Conservation (phyloP, 73 alveolate genomes). For the Tetrahymena thermophila region DNA sequence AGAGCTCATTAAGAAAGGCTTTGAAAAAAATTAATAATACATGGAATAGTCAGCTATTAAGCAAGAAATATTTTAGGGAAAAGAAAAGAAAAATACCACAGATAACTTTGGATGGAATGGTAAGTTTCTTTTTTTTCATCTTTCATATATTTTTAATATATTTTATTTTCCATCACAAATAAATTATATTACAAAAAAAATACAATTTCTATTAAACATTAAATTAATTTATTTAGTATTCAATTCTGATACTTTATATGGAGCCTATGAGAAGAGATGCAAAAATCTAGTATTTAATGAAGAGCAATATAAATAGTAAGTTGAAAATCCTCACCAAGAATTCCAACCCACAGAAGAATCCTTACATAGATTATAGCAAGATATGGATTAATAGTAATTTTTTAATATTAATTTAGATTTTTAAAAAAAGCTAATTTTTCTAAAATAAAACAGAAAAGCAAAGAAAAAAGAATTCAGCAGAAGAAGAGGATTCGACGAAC, state of each 20-base stretch:
- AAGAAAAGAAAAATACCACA: conserved; percentile 33
- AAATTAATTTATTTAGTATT: conserved; percentile 22
- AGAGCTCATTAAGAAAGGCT: conserved; percentile 36
- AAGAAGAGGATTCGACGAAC: conserved; percentile 82
- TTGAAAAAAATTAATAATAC: conserved; percentile 40
- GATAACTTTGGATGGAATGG: conserved; percentile 48
- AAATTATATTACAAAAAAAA: no score
- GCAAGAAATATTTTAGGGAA: background rate
- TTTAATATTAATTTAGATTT: background rate
- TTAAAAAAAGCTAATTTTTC: background rate
- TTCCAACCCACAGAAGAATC: conserved; percentile 6
- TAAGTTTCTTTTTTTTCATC: background rate
- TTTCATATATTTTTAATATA: no score
- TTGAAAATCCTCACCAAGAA: background rate
- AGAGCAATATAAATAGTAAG: conserved; percentile 1
- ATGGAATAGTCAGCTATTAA: conserved; percentile 35
- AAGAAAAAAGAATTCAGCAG: conserved; percentile 80
- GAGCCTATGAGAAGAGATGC: conserved; percentile 63
- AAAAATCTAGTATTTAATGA: conserved; percentile 8
- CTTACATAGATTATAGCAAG: conserved; percentile 8
- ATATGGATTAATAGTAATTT: conserved; percentile 9
- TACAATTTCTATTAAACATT: background rate
- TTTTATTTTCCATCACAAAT: background rate
- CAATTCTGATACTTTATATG: conserved; percentile 65
- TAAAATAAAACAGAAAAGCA: background rate